Base-by-base conservation (phyloP, 192 early-diverging fungal species). In the Ambispora gerdemannii region DNA sequence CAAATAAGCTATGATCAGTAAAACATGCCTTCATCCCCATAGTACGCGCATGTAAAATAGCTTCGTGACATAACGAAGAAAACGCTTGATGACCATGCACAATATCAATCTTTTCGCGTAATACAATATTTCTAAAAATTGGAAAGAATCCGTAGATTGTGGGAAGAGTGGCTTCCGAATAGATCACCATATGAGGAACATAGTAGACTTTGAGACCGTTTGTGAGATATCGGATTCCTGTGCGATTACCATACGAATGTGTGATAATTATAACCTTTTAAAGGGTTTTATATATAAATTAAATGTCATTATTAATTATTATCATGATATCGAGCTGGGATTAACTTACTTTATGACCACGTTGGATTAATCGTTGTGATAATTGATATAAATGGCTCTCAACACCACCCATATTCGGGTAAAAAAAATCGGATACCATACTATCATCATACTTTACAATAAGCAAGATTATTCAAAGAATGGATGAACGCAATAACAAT, bases 361-460 rank as follows among this genome's bases (percentile, higher is more conserved):
- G 87, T 72, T 83, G 86, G 52, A 94, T 91, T 28, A 99, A 82
- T 70, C 90, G 85, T 77, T 93, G 91, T 30, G 95, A 92, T 43
- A 96, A 84, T 74, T 92, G 90, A 74, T 93, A 96, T 27, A 98
- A 77, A 78, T 99, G 97, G 36, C 86, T 87, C 75, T 99, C 97
- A 10, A 99, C 92, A 13, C 97, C 97, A 55, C 97, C 97, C 73
- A 95, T 87, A 69, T 92, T 95, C 28, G 97, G 97, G 76, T 94
- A 98, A 80, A 98, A 97, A 77, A 98, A 97, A 80, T 99, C 97
- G 4, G 92, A 95, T 3, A 96, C 94, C 87, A 98, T 92, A 76
- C 94, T 89, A 73, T 17, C 28, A 96, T 93, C 87, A 98, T 92
- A 76, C 94, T 89, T 72, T 17, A 33, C 30, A 55, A 65, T 50